Evolutionary conservation across 495 filamentous ascomycete genomes (phyloP).

Genomic region (Xylaria venustula): DNA sequence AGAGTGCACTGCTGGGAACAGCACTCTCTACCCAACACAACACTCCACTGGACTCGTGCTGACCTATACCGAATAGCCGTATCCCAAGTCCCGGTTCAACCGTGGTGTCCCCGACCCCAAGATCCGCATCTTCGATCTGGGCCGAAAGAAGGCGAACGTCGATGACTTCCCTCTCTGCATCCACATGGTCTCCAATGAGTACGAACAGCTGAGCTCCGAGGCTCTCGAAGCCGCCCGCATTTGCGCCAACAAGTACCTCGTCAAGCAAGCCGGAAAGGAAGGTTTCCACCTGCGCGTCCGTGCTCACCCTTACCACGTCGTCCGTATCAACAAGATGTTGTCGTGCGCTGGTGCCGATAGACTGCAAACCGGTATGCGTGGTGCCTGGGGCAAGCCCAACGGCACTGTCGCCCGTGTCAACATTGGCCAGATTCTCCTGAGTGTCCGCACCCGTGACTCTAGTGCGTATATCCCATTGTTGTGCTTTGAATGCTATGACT

Average conservation of each 20-base stretch:
- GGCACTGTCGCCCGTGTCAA: conserved; percentile 97
- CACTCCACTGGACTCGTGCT: conserved; percentile 12
- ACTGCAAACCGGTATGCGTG: conserved; percentile 99
- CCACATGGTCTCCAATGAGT: conserved; percentile 99
- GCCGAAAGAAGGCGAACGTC: conserved; percentile 95
- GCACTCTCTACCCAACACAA: too few species aligned
- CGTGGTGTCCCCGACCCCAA: conserved; percentile 99
- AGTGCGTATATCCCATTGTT: conserved; percentile 47
- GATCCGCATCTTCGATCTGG: conserved; percentile 99
- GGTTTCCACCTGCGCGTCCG: conserved; percentile 98
- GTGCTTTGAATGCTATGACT: conserved; percentile 14
- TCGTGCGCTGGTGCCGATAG: conserved; percentile 99
- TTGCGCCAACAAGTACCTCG: conserved; percentile 99
- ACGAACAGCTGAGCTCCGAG: conserved; percentile 97
- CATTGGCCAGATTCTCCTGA: conserved; percentile 97
- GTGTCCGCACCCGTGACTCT: conserved; percentile 90
- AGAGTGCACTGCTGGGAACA: background rate
- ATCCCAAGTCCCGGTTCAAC: conserved; percentile 99
- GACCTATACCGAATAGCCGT: conserved; percentile 62
- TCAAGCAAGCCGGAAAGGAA: conserved; percentile 98
- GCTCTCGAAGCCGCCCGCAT: conserved; percentile 99
- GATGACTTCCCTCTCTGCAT: conserved; percentile 98
- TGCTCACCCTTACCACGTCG: conserved; percentile 98
- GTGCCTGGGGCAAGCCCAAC: conserved; percentile 99
- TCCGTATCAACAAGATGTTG: conserved; percentile 99